A percentile compares a stretch with the other conserved stretches of the same genome.
Conservation (phyloP, 1,139 yeast species). For the Saccharomycopsis crataegensis region DNA sequence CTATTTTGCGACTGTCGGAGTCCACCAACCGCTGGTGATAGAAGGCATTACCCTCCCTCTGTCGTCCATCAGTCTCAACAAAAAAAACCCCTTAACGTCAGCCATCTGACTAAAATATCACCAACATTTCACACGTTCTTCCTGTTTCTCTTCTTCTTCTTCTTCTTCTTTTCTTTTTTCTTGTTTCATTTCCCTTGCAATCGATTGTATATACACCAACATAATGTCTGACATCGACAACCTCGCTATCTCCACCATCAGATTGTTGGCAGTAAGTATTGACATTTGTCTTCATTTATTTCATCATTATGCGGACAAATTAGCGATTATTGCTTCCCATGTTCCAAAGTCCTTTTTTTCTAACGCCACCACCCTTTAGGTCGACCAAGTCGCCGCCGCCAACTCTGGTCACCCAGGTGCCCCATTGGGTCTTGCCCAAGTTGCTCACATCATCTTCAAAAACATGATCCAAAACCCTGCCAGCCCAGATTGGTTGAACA, state of each 20-base stretch:
- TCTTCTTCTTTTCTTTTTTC: not conserved
- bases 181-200: not conserved
- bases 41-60: too few relatives aligned
- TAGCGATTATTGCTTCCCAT: not conserved
- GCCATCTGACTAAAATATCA: not conserved
- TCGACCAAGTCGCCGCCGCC: slow-evolving; percentile 82
- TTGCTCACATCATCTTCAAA: slow-evolving; percentile 70
- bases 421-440: slow-evolving; percentile 95
- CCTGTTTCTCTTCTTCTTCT: not conserved
- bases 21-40: too few relatives aligned
- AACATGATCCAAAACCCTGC: slow-evolving; percentile 84
- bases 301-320: not conserved
- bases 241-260: slow-evolving; percentile 80
- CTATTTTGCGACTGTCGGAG: too few relatives aligned
- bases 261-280: slow-evolving; percentile 52
- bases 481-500: slow-evolving; percentile 87
- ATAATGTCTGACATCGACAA: slow-evolving; percentile 48
- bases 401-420: slow-evolving; percentile 99
- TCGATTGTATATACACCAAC: not conserved
- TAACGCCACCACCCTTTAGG: slow-evolving; percentile 27
- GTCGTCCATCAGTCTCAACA: too few relatives aligned
- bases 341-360: not conserved
- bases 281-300: not conserved
- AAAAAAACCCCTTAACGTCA: not conserved
- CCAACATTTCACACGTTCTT: not conserved